These are phyloP conservation scores for Mortierella alpina DNA, from an alignment of 192 early-diverging fungal species.

Conservation along the genomic window DNA sequence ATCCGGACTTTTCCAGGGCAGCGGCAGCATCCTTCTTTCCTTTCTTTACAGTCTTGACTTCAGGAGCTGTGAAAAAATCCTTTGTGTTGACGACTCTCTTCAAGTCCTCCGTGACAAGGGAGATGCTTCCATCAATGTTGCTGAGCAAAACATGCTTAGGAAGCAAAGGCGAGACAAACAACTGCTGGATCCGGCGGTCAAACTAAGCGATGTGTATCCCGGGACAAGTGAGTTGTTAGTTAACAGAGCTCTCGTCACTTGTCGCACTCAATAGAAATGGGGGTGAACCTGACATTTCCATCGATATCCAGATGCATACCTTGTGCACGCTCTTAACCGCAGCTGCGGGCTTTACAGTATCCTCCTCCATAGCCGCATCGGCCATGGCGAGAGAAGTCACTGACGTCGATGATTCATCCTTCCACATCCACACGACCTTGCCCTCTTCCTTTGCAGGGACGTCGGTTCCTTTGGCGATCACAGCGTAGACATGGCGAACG, in stretches of 20 bases:
- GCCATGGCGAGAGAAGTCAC: slow-evolving; percentile 4
- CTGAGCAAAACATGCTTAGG: slow-evolving; percentile 55
- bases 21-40: slow-evolving; percentile 16
- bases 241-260: too few relatives aligned
- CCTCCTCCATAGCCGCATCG: slow-evolving; percentile 18
- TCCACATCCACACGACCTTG: slow-evolving; percentile 64
- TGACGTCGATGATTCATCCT: slow-evolving; percentile 28
- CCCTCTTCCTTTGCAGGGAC: slow-evolving; percentile 58
- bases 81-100: slow-evolving; percentile 53
- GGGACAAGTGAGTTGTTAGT: too few relatives aligned
- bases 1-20: slow-evolving; percentile 9
- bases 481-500: slow-evolving; percentile 56
- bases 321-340: slow-evolving; percentile 24
- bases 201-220: slow-evolving; percentile 41
- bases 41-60: slow-evolving; percentile 16
- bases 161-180: slow-evolving; percentile 57
- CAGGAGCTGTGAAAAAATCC: slow-evolving; percentile 17
- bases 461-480: slow-evolving; percentile 62
- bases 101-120: slow-evolving; percentile 58
- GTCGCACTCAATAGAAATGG: too few relatives aligned
- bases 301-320: neutral
- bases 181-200: slow-evolving; percentile 55
- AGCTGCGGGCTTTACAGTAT: slow-evolving; percentile 45
- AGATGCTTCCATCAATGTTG: slow-evolving; percentile 55
- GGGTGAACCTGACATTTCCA: too few relatives aligned